Evolutionary conservation across 331 rosid species (phyloP), one percentile per base, ranked within the genome.

Genomic region (Malus hybrid): DNA sequence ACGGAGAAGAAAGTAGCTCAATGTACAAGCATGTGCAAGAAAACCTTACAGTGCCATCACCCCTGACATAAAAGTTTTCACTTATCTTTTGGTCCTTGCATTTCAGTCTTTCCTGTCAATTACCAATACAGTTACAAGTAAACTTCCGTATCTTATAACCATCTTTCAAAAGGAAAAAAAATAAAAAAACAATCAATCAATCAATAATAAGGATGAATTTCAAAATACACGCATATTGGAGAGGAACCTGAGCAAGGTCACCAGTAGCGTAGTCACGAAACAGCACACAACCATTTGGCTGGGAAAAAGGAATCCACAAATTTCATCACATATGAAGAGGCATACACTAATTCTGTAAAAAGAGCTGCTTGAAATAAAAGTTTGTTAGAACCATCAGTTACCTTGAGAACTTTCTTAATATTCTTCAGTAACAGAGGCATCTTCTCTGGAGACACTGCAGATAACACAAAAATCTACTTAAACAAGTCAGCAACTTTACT

Each of bases 391-490:
- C 22, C 10, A 26, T 57, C 44, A 80, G 77, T 75, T 63, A 90
- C 97, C 88, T 90, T 94, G 78, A 91, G 82, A 86, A 91, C 83
- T 76, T 82, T 94, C 82, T 82, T 88, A 66, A 91, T 19, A 78
- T 94, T 94, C 81, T 90, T 93, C 87, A 90, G 74, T 34, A 83
- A 90, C 73, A 78, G 78, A 78, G 88, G 76, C 99, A 92, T 94
- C 91, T 88, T 94, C 78, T 92, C 96, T 12, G 99, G 96, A 56
- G 99, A 87, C 56, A 94, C 97, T 88, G 97, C 96, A 86, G 97
- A 94, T 76, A 94, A 82, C 81, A 94, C 88, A 90, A 92, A 94
- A 76, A 92, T 88, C 97, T 94, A 89, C 84, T 90, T 90, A 88
- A 90, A 96, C 84, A 77, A 52, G 98, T 94, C 93, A 94, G 97